Conservation (phyloP, 176 grass and related monocot genomes). For the Oryza longistaminata region DNA sequence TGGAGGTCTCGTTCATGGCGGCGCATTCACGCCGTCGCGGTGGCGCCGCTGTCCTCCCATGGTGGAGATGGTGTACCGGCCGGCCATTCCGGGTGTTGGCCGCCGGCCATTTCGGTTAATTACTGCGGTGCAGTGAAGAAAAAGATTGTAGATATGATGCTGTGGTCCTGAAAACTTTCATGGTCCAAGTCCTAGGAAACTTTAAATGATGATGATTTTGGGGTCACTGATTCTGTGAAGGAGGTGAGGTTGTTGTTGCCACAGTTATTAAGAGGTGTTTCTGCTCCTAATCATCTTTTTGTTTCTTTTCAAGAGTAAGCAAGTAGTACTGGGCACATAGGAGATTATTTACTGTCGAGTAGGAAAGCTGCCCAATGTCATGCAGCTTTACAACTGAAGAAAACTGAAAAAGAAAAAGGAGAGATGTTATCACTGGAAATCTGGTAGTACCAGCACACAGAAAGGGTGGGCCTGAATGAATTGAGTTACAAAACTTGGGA, state of each 20-base stretch:
- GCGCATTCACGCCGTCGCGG: neutral
- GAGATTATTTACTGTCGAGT: neutral
- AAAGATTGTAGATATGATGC: neutral
- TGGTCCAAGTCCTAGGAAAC: conserved; percentile 12
- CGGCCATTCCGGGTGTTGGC: neutral
- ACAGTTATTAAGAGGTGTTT: neutral
- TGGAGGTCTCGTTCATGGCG: neutral
- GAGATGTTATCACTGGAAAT: neutral
- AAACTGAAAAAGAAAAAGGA: neutral
- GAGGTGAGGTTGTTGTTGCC: conserved; percentile 29
- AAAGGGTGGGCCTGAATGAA: neutral
- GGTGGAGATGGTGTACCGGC: neutral
- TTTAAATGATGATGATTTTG: conserved; percentile 10
- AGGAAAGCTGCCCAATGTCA: neutral
- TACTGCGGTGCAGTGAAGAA: neutral
- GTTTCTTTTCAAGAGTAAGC: neutral
- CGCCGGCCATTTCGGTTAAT: conserved; percentile 1
- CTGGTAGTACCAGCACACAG: neutral
- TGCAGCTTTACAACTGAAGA: neutral
- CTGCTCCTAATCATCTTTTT: neutral
- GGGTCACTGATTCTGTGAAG: neutral
- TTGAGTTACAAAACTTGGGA: neutral
- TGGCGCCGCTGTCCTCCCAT: neutral
- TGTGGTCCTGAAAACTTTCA: neutral
- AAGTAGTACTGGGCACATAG: neutral